Conservation (phyloP, 495 filamentous ascomycete genomes). For the Penicillium antarcticum region DNA sequence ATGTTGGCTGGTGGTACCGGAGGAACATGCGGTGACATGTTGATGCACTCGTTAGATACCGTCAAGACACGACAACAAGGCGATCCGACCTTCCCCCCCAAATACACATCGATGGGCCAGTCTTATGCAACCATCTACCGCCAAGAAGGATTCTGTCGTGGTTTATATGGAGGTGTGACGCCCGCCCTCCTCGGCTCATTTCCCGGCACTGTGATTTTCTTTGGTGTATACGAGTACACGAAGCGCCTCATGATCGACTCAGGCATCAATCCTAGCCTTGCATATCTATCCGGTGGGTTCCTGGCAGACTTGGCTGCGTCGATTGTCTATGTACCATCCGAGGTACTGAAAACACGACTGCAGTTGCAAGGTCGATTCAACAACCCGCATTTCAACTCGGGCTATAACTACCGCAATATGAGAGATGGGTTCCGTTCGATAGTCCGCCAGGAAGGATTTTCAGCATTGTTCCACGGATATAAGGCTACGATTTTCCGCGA, state of each 20-base stretch:
- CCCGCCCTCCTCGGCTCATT: conserved; percentile 91
- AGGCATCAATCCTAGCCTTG: conserved; percentile 71
- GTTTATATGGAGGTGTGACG: conserved; percentile 88
- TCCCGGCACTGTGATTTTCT: conserved; percentile 91
- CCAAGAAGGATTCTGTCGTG: conserved; percentile 83
- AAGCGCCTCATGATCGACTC: conserved; percentile 83
- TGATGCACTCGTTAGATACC: conserved; percentile 98
- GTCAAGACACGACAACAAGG: conserved; percentile 99
- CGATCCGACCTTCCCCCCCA: conserved; percentile 85
- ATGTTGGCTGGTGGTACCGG: conserved; percentile 94
- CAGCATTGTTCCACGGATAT: conserved; percentile 89
- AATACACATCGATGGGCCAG: conserved; percentile 82
- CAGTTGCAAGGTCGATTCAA: conserved; percentile 94
- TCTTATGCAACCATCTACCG: conserved; percentile 90
- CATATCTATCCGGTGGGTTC: conserved; percentile 86
- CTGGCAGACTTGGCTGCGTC: conserved; percentile 89
- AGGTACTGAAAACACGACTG: conserved; percentile 92
- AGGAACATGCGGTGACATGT: conserved; percentile 89
- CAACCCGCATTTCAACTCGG: conserved; percentile 87
- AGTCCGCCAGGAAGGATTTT: conserved; percentile 71
- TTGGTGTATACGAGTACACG: conserved; percentile 93
- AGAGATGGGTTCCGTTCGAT: conserved; percentile 81
- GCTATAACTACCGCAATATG: conserved; percentile 88
- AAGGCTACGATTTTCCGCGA: conserved; percentile 92
- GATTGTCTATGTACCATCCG: conserved; percentile 89